These are phyloP conservation scores for Ormosia emarginata DNA, from an alignment of 306 rosid species.

Conservation along the genomic window DNA sequence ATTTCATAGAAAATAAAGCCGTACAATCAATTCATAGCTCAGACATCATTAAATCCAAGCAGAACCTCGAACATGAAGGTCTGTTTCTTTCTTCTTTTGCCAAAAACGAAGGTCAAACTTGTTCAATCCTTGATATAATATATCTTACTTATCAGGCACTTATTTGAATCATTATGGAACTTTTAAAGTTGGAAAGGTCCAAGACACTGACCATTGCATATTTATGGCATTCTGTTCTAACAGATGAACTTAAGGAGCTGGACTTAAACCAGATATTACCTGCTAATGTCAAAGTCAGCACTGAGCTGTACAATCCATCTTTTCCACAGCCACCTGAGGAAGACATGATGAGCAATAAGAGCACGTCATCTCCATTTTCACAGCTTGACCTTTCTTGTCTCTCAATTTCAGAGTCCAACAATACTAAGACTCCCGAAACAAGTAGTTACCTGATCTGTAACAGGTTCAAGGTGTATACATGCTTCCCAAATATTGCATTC, in stretches of 20 bases:
- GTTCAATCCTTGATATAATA: background rate
- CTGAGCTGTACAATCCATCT: background rate
- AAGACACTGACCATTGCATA: background rate
- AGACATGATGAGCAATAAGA: background rate
- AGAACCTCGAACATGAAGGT: conserved; percentile 10
- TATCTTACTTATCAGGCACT: background rate
- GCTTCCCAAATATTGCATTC: conserved; percentile 32
- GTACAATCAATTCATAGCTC: conserved; percentile 3
- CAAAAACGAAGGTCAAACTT: conserved; percentile 5
- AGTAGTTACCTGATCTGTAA: conserved; percentile 34
- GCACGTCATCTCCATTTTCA: background rate
- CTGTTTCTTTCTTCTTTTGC: background rate
- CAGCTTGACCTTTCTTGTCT: background rate
- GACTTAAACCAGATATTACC: background rate
- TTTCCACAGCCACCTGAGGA: background rate
- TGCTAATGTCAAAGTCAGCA: background rate
- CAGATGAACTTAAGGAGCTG: conserved; percentile 25
- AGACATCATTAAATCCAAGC: background rate
- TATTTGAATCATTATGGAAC: background rate
- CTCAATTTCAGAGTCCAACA: conserved; percentile 11
- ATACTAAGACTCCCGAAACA: background rate
- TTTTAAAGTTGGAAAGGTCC: background rate
- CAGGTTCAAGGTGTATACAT: conserved; percentile 46
- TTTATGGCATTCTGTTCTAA: background rate
- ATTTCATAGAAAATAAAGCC: background rate